Evolutionary conservation across 2,329 filamentous ascomycete species (phyloP).

Genomic region (Drechslerella stenobrocha): DNA sequence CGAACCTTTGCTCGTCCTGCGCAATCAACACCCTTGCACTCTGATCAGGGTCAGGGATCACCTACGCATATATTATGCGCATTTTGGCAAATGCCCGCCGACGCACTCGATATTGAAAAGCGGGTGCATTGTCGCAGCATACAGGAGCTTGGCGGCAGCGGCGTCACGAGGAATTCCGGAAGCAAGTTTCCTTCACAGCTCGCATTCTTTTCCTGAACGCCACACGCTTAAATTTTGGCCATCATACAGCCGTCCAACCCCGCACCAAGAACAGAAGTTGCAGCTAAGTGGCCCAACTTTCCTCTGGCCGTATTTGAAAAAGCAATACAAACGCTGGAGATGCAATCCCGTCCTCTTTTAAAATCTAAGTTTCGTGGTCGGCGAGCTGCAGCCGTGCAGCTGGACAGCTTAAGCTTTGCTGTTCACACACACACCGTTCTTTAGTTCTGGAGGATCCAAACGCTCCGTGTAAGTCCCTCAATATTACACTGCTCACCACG

Average conservation of each 20-base stretch:
- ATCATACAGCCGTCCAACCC: constrained; percentile 17
- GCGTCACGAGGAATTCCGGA: constrained; percentile 47
- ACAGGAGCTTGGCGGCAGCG: constrained; percentile 23
- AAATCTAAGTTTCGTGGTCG: constrained; percentile 27
- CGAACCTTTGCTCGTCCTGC: constrained; percentile 6
- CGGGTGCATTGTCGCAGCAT: too few relatives aligned
- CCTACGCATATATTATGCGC: constrained; percentile 22
- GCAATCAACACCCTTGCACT: constrained; percentile 25
- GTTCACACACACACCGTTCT: constrained; percentile 12
- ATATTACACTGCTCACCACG: constrained; percentile 1
- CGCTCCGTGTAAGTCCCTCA: constrained; percentile 3
- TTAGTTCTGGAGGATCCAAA: constrained; percentile 13
- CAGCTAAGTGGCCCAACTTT: neutral
- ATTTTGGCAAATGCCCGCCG: constrained; percentile 48
- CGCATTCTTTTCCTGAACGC: constrained; percentile 34
- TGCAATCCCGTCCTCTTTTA: constrained; percentile 2
- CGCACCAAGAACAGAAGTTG: constrained; percentile 32
- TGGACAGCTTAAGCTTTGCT: constrained; percentile 16
- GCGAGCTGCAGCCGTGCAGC: constrained; percentile 32
- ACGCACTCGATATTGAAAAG: constrained; percentile 19
- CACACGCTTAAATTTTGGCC: constrained; percentile 27
- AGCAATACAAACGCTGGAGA: constrained; percentile 14
- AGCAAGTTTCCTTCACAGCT: constrained; percentile 39
- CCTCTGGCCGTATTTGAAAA: constrained; percentile 11
- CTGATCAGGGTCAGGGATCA: constrained; percentile 24